Conservation (phyloP, 164 flowering plant species). For the Kalanchoe fedtschenkoi region DNA sequence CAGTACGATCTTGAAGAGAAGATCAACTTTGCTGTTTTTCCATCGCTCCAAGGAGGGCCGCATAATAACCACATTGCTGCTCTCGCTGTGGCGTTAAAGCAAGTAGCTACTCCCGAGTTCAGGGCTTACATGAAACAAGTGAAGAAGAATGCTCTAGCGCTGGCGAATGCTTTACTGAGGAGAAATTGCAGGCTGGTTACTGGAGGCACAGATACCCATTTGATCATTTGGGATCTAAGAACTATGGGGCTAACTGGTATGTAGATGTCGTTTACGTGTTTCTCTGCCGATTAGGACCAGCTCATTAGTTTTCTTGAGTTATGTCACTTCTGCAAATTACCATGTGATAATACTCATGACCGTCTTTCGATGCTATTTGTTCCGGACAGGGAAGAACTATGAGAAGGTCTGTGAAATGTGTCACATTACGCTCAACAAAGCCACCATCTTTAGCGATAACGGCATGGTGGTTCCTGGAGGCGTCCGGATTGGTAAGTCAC, state of each 20-base stretch:
- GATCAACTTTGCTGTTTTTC: constrained; percentile 46
- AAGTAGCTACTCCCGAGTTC: constrained; percentile 29
- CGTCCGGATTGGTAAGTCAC: constrained; percentile 38
- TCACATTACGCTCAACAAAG: constrained; percentile 41
- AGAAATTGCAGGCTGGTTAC: constrained; percentile 34
- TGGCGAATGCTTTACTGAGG: constrained; percentile 20
- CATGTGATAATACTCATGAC: too few species aligned
- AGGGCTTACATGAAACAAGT: constrained; percentile 39
- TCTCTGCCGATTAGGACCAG: background rate
- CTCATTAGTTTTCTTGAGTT: background rate
- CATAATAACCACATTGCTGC: constrained; percentile 48
- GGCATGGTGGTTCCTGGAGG: constrained; percentile 38
- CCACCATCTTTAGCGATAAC: constrained; percentile 37
- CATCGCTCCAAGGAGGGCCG: constrained; percentile 45
- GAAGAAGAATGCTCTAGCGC: constrained; percentile 35
- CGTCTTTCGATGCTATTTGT: too few species aligned
- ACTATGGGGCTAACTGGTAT: constrained; percentile 37
- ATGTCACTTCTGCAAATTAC: too few species aligned
- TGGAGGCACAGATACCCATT: constrained; percentile 42
- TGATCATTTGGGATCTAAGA: constrained; percentile 42
- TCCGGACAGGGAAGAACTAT: constrained; percentile 35
- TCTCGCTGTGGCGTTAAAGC: constrained; percentile 39
- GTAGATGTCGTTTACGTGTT: background rate
- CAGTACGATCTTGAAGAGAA: constrained; percentile 34
- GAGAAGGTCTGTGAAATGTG: constrained; percentile 47